Conservation (phyloP, 192 early-diverging fungal genomes). For the Lunasporangiospora selenospora region DNA sequence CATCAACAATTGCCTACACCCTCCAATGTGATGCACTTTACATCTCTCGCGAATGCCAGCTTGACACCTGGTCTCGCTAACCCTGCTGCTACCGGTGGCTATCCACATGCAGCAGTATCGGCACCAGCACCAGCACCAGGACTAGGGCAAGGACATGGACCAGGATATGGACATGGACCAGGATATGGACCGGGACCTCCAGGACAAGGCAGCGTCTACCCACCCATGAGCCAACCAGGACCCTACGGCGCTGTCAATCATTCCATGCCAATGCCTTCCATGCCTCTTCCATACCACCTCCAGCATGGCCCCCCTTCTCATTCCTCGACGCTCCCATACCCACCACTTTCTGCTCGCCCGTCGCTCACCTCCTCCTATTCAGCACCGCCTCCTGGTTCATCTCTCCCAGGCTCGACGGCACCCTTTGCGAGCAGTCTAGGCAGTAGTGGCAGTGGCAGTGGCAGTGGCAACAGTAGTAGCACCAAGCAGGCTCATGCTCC, state of each 20-base stretch:
- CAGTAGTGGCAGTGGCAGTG: not conserved
- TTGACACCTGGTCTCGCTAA: not conserved
- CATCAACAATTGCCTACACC: not conserved
- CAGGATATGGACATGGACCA: too few relatives aligned
- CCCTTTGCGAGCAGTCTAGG: too few relatives aligned
- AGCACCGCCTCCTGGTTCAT: constrained; percentile 11
- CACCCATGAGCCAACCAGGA: not conserved
- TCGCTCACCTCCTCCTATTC: constrained; percentile 2
- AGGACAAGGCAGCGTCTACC: constrained; percentile 2
- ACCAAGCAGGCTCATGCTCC: not conserved
- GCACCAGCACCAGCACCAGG: too few relatives aligned
- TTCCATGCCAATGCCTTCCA: too few relatives aligned
- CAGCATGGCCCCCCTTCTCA: constrained; percentile 14
- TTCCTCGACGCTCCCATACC: constrained; percentile 12
- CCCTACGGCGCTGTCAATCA: too few relatives aligned
- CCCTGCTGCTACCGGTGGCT: not conserved
- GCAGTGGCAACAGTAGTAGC: not conserved
- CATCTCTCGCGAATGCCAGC: constrained; percentile 17
- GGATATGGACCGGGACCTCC: too few relatives aligned
- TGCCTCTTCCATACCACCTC: not conserved
- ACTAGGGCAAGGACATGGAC: too few relatives aligned
- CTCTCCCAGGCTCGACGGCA: constrained; percentile 16
- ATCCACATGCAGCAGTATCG: too few relatives aligned
- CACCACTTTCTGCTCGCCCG: constrained; percentile 13
- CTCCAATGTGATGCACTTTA: constrained; percentile 35